Percentiles rank a stretch among this genome's conserved stretches.
Conservation (phyloP, 345 rosid genomes). For the Diplotaxis tenuifolia region DNA sequence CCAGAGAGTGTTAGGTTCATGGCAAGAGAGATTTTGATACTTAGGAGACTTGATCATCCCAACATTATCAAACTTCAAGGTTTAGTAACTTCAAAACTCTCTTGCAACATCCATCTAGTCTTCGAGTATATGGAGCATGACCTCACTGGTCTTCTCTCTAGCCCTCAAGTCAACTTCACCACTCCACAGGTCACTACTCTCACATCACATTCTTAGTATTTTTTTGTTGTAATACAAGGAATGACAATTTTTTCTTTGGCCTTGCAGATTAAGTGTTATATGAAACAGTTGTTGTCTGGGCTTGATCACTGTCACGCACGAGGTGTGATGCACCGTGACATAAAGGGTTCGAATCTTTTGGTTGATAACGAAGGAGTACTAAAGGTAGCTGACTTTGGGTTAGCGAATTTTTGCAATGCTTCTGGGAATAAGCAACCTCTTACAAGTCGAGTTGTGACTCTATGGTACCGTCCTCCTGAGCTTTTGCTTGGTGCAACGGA, state of each 20-base stretch:
- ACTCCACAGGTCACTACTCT: slow-evolving; percentile 72
- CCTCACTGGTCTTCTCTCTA: slow-evolving; percentile 85
- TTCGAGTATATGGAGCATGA: slow-evolving; percentile 99
- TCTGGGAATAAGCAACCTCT: slow-evolving; percentile 53
- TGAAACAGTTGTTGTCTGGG: slow-evolving; percentile 83
- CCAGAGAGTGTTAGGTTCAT: slow-evolving; percentile 98
- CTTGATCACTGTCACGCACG: slow-evolving; percentile 84
- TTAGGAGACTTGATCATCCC: slow-evolving; percentile 89
- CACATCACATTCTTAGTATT: neutral
- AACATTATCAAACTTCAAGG: slow-evolving; percentile 89
- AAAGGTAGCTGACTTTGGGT: slow-evolving; percentile 91
- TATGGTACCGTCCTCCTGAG: slow-evolving; percentile 99
- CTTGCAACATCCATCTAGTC: slow-evolving; percentile 87
- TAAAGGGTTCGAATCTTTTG: slow-evolving; percentile 92
- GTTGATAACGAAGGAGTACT: slow-evolving; percentile 74
- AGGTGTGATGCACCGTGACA: slow-evolving; percentile 93
- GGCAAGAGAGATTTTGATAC: slow-evolving; percentile 93
- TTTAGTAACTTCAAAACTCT: slow-evolving; percentile 72
- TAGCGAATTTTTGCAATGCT: slow-evolving; percentile 69
- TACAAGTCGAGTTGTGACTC: slow-evolving; percentile 92
- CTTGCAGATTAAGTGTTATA: slow-evolving; percentile 83
- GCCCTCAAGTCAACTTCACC: slow-evolving; percentile 74
- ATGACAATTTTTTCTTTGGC: slow-evolving; percentile 2
- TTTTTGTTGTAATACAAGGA: neutral
- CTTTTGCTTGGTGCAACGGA: slow-evolving; percentile 88